A percentile compares a stretch with the other conserved stretches of the same genome.
These are phyloP conservation scores for Thuidium tamariscinum DNA, from an alignment of 225 moss, liverwort and hornwort species.

Conservation along the genomic window DNA sequence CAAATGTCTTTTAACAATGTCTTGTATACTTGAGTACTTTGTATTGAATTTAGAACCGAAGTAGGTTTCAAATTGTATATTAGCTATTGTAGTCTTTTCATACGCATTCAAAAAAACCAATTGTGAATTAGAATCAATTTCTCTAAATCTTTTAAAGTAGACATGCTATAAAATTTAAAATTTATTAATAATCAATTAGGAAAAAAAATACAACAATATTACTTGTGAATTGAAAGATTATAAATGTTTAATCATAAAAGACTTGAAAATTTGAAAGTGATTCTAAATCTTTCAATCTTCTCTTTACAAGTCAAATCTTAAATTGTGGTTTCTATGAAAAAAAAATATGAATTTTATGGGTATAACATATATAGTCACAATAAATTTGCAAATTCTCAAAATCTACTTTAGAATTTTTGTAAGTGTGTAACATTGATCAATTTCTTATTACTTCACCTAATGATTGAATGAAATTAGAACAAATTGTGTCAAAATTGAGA, in stretches of 20 bases:
- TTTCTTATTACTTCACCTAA: not conserved
- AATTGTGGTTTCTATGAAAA: not conserved
- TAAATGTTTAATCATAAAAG: no score
- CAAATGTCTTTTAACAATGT: not conserved
- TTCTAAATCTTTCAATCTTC: not conserved
- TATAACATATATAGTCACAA: rapidly evolving
- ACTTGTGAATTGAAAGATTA: no score
- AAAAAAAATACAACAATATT: no score
- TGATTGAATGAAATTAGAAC: rapidly evolving
- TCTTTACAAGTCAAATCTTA: not conserved
- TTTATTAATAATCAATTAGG: no score
- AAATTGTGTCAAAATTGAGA: rapidly evolving
- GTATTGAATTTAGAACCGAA: not conserved
- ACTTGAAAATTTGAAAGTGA: not conserved
- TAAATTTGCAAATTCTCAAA: rapidly evolving
- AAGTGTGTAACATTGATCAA: not conserved
- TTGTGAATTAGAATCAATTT: not conserved
- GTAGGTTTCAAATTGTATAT: constrained; percentile 1
- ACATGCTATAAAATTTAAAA: no score
- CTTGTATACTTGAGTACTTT: not conserved
- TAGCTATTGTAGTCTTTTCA: rapidly evolving
- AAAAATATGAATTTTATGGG: no score
- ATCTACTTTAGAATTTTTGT: not conserved
- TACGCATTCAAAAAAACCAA: not conserved
- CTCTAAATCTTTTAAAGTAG: no score